Evolutionary conservation across 345 rosid genomes (phyloP).

Genomic region (Physaria fendleri): DNA sequence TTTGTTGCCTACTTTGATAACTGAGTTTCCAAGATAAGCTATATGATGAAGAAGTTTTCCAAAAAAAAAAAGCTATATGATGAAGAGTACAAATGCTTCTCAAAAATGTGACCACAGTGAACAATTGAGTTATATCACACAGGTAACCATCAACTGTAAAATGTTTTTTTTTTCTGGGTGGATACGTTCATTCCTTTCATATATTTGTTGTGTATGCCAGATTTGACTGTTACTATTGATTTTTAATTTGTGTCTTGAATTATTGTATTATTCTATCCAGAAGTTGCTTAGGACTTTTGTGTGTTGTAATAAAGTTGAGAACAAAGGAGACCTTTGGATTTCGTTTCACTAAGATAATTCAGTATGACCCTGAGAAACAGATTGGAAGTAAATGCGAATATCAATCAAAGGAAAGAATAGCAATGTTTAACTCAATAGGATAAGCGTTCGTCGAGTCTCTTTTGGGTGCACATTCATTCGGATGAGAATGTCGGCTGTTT

Average conservation of each 20-base stretch:
- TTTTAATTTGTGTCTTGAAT: not conserved
- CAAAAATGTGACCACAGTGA: constrained; percentile 43
- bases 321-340: not conserved
- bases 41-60: too few species aligned
- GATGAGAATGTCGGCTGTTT: too few species aligned
- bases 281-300: not conserved
- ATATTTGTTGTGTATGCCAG: not conserved
- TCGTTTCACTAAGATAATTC: not conserved
- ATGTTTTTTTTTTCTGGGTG: not conserved
- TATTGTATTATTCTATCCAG: not conserved
- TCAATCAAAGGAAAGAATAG: too few species aligned
- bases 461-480: too few species aligned
- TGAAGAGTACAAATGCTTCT: constrained; percentile 69
- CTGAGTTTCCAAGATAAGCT: too few species aligned
- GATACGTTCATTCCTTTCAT: not conserved
- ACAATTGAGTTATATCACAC: constrained; percentile 16
- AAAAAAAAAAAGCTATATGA: too few species aligned
- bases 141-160: constrained; percentile 6
- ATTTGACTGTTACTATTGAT: not conserved
- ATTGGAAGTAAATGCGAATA: too few species aligned
- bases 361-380: too few species aligned
- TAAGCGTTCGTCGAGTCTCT: too few species aligned
- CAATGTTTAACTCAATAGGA: too few species aligned
- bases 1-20: too few species aligned
- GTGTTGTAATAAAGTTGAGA: constrained; percentile 19